Evolutionary conservation across 2,329 filamentous ascomycete species (phyloP).

Genomic region (Alternaria novae-zelandiae): DNA sequence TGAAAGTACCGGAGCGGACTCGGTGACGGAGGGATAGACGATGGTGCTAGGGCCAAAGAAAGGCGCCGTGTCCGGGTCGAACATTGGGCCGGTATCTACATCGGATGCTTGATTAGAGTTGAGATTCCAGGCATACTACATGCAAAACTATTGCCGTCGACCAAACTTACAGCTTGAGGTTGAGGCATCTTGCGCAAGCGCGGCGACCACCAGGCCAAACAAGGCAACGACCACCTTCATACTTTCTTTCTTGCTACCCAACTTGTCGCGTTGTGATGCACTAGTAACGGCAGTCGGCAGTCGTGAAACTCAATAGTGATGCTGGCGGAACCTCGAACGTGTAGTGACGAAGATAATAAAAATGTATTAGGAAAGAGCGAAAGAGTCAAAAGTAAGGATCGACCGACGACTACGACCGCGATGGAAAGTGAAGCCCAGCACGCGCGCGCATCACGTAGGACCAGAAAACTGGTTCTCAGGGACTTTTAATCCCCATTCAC

Average conservation of each 20-base stretch:
- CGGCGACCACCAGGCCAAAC: conserved; percentile 1
- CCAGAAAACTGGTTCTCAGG: background rate
- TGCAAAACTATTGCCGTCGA: background rate
- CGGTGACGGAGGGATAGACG: conserved; percentile 21
- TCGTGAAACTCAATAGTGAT: background rate
- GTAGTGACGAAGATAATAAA: background rate
- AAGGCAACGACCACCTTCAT: conserved; percentile 6
- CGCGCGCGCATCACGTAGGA: conserved; percentile 1
- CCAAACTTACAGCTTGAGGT: conserved; percentile 7
- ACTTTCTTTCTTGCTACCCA: background rate
- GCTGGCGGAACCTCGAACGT: background rate
- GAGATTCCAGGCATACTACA: background rate
- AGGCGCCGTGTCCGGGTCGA: conserved; percentile 24
- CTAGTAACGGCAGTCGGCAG: background rate
- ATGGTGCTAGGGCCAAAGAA: conserved; percentile 25
- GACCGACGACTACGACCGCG: background rate
- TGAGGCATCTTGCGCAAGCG: conserved; percentile 6
- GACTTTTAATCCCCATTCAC: background rate
- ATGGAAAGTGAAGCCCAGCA: background rate
- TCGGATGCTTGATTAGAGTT: background rate
- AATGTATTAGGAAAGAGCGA: background rate
- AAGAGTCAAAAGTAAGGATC: conserved; percentile 1
- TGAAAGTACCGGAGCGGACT: conserved; percentile 9
- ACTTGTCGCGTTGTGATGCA: background rate
- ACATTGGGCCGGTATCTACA: conserved; percentile 25